phyloP scores from a whole-genome alignment of 2,329 filamentous ascomycete species.

The Blastomyces parvus region DNA sequence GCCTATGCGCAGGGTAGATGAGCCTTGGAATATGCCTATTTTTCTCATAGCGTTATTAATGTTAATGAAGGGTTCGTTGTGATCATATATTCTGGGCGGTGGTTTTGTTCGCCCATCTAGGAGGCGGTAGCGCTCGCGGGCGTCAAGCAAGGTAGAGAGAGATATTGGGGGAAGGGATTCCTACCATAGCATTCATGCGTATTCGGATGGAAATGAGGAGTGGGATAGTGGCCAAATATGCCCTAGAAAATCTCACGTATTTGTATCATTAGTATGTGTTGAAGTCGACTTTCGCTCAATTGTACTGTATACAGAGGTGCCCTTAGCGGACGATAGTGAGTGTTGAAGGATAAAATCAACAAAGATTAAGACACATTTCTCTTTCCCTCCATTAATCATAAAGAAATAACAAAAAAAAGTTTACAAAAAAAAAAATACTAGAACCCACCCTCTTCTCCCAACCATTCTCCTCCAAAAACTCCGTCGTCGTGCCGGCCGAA shows the following conservation, averaged over 20 bases:
- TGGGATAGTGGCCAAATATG: conserved; percentile 22
- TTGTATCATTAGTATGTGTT: not conserved
- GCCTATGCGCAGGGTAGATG: conserved; percentile 24
- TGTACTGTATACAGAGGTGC: too few relatives aligned
- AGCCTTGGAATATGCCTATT: conserved; percentile 21
- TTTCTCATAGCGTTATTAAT: not conserved
- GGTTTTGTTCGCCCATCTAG: not conserved
- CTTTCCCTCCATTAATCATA: not conserved
- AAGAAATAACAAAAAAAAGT: not conserved
- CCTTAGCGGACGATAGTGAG: too few relatives aligned
- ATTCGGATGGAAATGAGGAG: conserved; percentile 28
- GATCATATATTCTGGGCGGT: not conserved
- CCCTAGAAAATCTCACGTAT: conserved; percentile 12
- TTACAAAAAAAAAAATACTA: not conserved
- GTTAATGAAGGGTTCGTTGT: not conserved
- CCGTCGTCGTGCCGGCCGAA: conserved; percentile 18
- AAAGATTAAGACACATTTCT: too few relatives aligned
- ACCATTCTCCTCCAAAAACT: conserved; percentile 24
- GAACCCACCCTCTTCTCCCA: conserved; percentile 25
- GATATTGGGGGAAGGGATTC: not conserved
- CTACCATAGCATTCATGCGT: conserved; percentile 33
- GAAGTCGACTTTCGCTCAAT: too few relatives aligned
- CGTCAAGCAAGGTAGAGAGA: not conserved
- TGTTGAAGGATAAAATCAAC: too few relatives aligned
- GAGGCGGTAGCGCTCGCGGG: not conserved